Base-by-base conservation (phyloP, 2,329 filamentous ascomycete species). In the Dryadomyces quercivorus region DNA sequence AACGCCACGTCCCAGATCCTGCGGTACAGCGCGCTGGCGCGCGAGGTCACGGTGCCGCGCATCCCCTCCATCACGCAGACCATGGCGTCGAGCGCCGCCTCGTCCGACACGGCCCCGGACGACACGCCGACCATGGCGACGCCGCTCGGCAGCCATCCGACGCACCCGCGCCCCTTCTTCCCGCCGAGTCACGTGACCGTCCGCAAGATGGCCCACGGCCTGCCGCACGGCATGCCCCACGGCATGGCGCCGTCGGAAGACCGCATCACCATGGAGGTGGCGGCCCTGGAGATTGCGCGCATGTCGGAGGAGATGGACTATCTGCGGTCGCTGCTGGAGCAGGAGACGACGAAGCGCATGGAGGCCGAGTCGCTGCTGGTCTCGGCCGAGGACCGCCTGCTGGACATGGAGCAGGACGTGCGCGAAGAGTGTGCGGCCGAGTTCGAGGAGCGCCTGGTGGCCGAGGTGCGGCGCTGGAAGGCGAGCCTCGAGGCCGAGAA, bases 1-100 rank as follows among this genome's bases (percentile, higher is more conserved):
- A 97, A 97, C 65, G 90, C 93, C 13, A 98, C 93, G 0, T 94
- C 88, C 5, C 93, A 97, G 65, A 97, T 98, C 58, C 75, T 98
- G 1, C 84, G 92, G 18, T 98, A 98, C 70, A 93, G 88, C 21
- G 92, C 93, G 0, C 77, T 98, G 5, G 93, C 93, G 0, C 82
- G 90, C 20, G 92, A 97, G 70, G 87, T 97, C 12, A 94, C 92
- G 0, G 88, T 96, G 1, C 90, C 91, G 6, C 85, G 92, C 5
- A 81, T 94, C 8, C 91, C 91, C 0, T 93, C 87, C 50, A 82
- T 92, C 51, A 87, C 86, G 0, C 82, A 82, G 45, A 86, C 85
- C 0, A 86, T 93, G 38, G 65, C 77, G 16, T 69, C 69, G 13
- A 63, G 64, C 42, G 45, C 49, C 50, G 26, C 58, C 51, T 42